phyloP scores from a whole-genome alignment of 202 grass and related monocot species.

The Panicum virgatum region DNA sequence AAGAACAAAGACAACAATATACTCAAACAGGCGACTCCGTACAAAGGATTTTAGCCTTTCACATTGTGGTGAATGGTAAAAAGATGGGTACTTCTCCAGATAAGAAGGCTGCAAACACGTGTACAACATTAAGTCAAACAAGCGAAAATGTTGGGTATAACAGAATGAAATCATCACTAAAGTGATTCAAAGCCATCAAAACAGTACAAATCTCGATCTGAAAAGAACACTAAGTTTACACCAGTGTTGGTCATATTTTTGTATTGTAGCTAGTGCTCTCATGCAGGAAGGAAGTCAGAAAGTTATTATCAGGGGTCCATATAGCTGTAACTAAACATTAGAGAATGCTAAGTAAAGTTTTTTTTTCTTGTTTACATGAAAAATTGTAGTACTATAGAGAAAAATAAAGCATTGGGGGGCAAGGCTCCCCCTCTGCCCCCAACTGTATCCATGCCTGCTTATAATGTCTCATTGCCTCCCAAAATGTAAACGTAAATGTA shows the following conservation, averaged over 20 bases:
- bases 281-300: background rate
- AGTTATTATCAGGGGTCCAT: background rate
- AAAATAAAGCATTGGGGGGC: background rate
- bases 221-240: background rate
- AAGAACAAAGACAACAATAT: slow-evolving; percentile 72
- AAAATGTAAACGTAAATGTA: slow-evolving; percentile 4
- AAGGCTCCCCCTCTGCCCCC: background rate
- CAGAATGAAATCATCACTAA: slow-evolving; percentile 1
- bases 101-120: slow-evolving; percentile 78
- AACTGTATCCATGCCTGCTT: too few species aligned
- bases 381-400: background rate
- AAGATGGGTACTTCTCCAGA: slow-evolving; percentile 80
- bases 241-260: background rate
- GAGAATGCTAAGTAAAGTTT: background rate
- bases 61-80: slow-evolving; percentile 73
- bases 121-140: slow-evolving; percentile 36
- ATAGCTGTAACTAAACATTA: background rate
- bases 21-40: slow-evolving; percentile 64
- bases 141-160: slow-evolving; percentile 22
- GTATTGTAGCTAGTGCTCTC: background rate
- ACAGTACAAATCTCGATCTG: background rate
- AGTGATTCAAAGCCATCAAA: slow-evolving; percentile 5
- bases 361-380: background rate
- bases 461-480: background rate
- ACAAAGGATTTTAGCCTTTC: slow-evolving; percentile 81